Conservation (phyloP, 306 rosid genomes). For the Begonia fuchsioides region DNA sequence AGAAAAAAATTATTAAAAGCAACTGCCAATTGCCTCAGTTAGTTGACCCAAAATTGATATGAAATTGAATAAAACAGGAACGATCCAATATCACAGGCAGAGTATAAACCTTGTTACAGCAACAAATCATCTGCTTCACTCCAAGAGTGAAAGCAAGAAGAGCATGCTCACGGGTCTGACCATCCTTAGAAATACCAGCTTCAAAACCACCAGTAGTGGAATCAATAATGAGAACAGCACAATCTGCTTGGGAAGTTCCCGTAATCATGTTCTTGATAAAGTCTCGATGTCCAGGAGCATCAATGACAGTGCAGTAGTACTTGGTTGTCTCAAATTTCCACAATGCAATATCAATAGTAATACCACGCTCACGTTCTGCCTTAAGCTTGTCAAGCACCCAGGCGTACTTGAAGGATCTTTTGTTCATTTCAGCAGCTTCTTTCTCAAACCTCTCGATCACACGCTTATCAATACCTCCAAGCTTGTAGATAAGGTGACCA, state of each 20-base stretch:
- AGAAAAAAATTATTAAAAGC: too few species aligned
- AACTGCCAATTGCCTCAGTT: too few species aligned
- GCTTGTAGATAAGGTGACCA: constrained; percentile 18
- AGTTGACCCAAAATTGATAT: not conserved
- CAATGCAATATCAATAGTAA: constrained; percentile 14
- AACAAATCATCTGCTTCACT: constrained; percentile 16
- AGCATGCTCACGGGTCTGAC: constrained; percentile 16
- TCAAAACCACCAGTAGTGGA: constrained; percentile 16
- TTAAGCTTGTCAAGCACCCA: constrained; percentile 13
- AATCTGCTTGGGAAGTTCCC: constrained; percentile 40
- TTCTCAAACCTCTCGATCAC: constrained; percentile 16
- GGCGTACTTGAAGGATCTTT: constrained; percentile 15
- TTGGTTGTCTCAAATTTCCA: constrained; percentile 16
- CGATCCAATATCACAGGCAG: not conserved
- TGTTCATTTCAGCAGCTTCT: constrained; percentile 17
- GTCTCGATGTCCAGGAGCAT: constrained; percentile 28
- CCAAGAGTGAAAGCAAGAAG: constrained; percentile 15
- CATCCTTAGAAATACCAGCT: constrained; percentile 16
- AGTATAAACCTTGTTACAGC: constrained; percentile 14
- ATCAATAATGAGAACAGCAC: constrained; percentile 17
- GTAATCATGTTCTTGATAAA: constrained; percentile 44
- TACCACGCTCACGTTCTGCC: constrained; percentile 19
- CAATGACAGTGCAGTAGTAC: constrained; percentile 43
- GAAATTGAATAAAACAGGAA: not conserved
- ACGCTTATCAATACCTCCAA: constrained; percentile 18